Base-by-base conservation (phyloP, 257 asterid species). In the Solanum verrucosum region DNA sequence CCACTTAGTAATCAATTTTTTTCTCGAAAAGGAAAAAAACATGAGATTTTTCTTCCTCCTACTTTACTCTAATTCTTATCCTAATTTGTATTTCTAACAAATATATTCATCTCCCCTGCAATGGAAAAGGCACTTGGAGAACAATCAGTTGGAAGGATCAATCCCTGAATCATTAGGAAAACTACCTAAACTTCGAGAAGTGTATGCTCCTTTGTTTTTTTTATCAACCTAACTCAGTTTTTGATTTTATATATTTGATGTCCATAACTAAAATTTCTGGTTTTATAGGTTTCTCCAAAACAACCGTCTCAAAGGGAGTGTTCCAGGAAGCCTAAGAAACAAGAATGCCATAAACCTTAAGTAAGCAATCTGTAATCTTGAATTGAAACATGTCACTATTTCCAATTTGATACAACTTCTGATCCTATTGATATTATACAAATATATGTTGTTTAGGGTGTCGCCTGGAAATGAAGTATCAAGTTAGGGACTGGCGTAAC, bases 111-210 rank as follows among this genome's bases (percentile, higher is more conserved):
- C 16, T 60, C 34, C 5, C 34, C 10, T 87, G 68, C 18, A 14
- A 29, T 70, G 44, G 56, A 77, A 84, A 86, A 96, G 98, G 91
- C 98, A 94, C 90, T 91, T 96, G 87, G 97, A 96, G 93, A 93
- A 95, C 90, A 96, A 96, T 81, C 93, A 90, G 74, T 87, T 96
- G 10, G 94, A 93, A 86, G 98, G 98, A 83, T 15, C 91, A 33
- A 90, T 95, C 71, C 98, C 98, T 6, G 91, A 88, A 87, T 91
- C 93, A 3, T 86, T 95, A 18, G 96, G 91, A 35, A 79, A 91
- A 60, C 93, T 96, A 46, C 96, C 96, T 3, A 88, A 88, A 65
- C 94, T 96, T 86, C 91, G 71, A 20, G 98, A 96, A 93, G 49
- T 94, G 98, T 97, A 93, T 38, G 92, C 88, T 75, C 82, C 35